phyloP scores from a whole-genome alignment of 1,284 basidiomycete genomes.

The Anthracocystis walkeri region DNA sequence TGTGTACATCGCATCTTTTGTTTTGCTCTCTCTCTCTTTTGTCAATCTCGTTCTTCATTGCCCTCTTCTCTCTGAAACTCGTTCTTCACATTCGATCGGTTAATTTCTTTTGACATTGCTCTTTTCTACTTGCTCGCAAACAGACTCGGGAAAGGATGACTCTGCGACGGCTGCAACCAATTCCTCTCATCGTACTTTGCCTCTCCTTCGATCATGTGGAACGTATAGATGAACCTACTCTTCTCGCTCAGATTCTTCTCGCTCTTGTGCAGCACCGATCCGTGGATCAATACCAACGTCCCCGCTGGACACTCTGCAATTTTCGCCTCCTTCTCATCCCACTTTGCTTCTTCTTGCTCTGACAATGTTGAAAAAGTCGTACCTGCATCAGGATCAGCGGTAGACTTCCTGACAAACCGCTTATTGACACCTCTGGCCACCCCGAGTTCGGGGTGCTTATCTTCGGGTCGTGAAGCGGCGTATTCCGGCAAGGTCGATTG shows the following conservation, averaged over 20 bases:
- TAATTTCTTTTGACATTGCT: not conserved
- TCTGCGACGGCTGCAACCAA: conserved; percentile 57
- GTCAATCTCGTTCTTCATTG: not conserved
- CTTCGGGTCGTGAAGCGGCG: not conserved
- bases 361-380: conserved; percentile 44
- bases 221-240: conserved; percentile 63
- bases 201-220: conserved; percentile 65
- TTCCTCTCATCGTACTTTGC: conserved; percentile 56
- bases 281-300: conserved; percentile 61
- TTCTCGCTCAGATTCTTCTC: conserved; percentile 52
- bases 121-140: conserved; percentile 10
- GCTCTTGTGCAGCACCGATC: conserved; percentile 60
- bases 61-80: not conserved
- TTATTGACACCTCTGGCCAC: conserved; percentile 52
- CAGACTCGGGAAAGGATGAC: conserved; percentile 48
- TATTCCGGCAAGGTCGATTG: not conserved
- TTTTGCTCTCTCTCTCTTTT: not conserved
- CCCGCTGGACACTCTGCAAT: conserved; percentile 58
- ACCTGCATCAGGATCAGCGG: conserved; percentile 31
- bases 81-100: too few species aligned
- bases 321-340: conserved; percentile 33
- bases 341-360: conserved; percentile 44
- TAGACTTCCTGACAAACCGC: conserved; percentile 53
- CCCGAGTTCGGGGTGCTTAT: conserved; percentile 30
- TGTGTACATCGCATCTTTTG: conserved; percentile 13